phyloP scores from a whole-genome alignment of 805 yeast species.

The Lipomyces yamanashiensis region DNA sequence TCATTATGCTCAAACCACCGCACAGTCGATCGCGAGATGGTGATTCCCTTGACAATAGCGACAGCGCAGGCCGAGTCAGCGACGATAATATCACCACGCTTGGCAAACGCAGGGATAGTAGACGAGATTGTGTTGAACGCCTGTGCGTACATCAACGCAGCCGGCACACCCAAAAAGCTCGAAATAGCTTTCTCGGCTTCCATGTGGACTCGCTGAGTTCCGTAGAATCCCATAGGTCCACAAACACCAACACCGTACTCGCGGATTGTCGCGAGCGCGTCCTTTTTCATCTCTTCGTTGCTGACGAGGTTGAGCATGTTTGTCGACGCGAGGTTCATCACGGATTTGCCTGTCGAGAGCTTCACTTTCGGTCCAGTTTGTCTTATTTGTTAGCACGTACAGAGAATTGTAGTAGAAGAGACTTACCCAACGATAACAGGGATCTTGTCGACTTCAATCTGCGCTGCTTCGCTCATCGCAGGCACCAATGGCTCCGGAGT shows the following conservation, averaged over 20 bases:
- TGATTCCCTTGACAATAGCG: constrained; percentile 84
- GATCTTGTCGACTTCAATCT: constrained; percentile 64
- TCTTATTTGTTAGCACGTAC: constrained; percentile 1
- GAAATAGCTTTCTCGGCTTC: constrained; percentile 78
- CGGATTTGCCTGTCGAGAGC: constrained; percentile 33
- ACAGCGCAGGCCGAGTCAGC: constrained; percentile 80
- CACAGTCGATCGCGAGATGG: constrained; percentile 83
- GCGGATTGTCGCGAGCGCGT: constrained; percentile 60
- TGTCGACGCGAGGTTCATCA: constrained; percentile 48
- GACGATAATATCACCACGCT: constrained; percentile 90
- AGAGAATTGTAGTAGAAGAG: background rate
- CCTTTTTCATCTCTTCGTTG: constrained; percentile 53
- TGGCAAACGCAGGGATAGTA: constrained; percentile 89
- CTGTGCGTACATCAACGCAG: constrained; percentile 87
- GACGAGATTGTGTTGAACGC: constrained; percentile 86
- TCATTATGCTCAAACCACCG: constrained; percentile 80
- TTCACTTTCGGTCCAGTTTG: constrained; percentile 31
- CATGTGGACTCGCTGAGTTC: constrained; percentile 81
- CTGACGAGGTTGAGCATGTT: constrained; percentile 72
- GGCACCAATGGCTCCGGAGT: constrained; percentile 81
- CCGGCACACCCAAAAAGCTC: constrained; percentile 73
- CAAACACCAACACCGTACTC: constrained; percentile 95
- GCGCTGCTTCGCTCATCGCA: constrained; percentile 53
- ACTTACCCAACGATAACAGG: constrained; percentile 63
- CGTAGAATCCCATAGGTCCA: constrained; percentile 97